These are phyloP conservation scores for Fusarium tricinctum DNA, from an alignment of 2,329 filamentous ascomycete species.

Conservation along the genomic window DNA sequence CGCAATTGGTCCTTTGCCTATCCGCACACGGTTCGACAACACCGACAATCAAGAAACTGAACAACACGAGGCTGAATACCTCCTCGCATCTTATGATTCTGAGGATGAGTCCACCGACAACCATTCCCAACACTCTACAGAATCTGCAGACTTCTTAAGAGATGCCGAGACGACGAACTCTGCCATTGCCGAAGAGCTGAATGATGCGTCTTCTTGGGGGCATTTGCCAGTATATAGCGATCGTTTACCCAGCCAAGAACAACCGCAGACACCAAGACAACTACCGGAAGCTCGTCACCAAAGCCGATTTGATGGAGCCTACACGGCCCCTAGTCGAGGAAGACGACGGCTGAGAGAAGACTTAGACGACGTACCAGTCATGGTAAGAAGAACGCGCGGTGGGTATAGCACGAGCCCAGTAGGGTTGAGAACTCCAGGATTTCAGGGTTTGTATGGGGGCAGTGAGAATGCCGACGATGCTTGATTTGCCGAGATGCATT, in stretches of 20 bases:
- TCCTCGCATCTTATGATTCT: neutral
- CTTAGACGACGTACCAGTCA: slow-evolving; percentile 5
- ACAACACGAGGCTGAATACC: slow-evolving; percentile 1
- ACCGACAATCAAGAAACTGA: neutral
- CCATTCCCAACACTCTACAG: neutral
- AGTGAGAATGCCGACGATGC: slow-evolving; percentile 63
- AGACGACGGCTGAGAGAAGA: slow-evolving; percentile 22
- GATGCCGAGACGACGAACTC: slow-evolving; percentile 1
- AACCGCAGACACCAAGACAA: slow-evolving; percentile 45
- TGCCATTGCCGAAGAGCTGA: slow-evolving; percentile 7
- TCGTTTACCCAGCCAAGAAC: slow-evolving; percentile 24
- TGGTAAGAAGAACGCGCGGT: slow-evolving; percentile 23
- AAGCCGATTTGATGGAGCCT: slow-evolving; percentile 42
- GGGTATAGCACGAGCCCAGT: slow-evolving; percentile 54
- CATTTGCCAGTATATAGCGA: slow-evolving; percentile 45
- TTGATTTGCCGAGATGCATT: slow-evolving; percentile 23
- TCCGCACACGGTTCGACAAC: slow-evolving; percentile 9
- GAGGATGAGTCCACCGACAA: slow-evolving; percentile 14
- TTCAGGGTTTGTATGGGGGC: slow-evolving; percentile 63
- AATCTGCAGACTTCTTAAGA: neutral
- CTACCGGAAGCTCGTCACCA: slow-evolving; percentile 46
- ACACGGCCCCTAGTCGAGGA: slow-evolving; percentile 39
- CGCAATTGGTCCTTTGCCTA: neutral
- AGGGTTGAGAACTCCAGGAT: slow-evolving; percentile 60
- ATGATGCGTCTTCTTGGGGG: slow-evolving; percentile 8